A percentile compares a stretch with the other conserved stretches of the same genome.
Evolutionary conservation across 1,284 basidiomycete species (phyloP).

Genomic region (Apiotrichum laibachii): DNA sequence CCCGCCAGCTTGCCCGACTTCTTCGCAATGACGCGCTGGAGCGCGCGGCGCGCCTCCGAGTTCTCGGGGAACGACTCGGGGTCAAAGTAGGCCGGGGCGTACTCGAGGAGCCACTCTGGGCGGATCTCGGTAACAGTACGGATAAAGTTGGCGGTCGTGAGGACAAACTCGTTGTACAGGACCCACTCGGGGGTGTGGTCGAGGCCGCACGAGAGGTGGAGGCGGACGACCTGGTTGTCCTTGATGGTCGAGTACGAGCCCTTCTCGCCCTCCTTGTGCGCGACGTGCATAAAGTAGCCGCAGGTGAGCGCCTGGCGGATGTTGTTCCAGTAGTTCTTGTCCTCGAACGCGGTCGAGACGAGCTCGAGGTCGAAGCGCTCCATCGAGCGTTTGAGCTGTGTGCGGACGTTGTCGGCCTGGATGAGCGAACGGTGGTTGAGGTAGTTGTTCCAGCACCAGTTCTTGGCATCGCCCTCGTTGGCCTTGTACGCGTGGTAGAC

Average conservation of each 20-base stretch:
- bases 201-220: constrained; percentile 92
- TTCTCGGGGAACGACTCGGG: constrained; percentile 43
- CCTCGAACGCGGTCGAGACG: constrained; percentile 68
- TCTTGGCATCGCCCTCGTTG: constrained; percentile 69
- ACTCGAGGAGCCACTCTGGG: constrained; percentile 88
- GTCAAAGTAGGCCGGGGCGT: constrained; percentile 68
- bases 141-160: constrained; percentile 84
- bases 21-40: constrained; percentile 40
- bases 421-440: constrained; percentile 77
- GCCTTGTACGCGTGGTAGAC: constrained; percentile 90
- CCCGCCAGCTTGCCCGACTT: constrained; percentile 22
- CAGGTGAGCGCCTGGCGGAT: constrained; percentile 83
- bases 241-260: constrained; percentile 83
- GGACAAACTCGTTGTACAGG: constrained; percentile 94
- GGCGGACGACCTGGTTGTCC: constrained; percentile 83
- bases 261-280: constrained; percentile 92
- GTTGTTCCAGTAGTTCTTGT: constrained; percentile 72
- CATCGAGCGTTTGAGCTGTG: constrained; percentile 88
- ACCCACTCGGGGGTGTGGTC: constrained; percentile 96
- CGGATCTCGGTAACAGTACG: constrained; percentile 86
- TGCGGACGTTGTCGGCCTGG: constrained; percentile 94
- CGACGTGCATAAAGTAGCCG: constrained; percentile 99
- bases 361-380: constrained; percentile 82
- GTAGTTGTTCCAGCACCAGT: constrained; percentile 94
- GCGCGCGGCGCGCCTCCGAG: constrained; percentile 41